A percentile compares a stretch with the other conserved stretches of the same genome.
These are phyloP conservation scores for Serendipita sp. DNA, from an alignment of 768 basidiomycete species.

Conservation along the genomic window DNA sequence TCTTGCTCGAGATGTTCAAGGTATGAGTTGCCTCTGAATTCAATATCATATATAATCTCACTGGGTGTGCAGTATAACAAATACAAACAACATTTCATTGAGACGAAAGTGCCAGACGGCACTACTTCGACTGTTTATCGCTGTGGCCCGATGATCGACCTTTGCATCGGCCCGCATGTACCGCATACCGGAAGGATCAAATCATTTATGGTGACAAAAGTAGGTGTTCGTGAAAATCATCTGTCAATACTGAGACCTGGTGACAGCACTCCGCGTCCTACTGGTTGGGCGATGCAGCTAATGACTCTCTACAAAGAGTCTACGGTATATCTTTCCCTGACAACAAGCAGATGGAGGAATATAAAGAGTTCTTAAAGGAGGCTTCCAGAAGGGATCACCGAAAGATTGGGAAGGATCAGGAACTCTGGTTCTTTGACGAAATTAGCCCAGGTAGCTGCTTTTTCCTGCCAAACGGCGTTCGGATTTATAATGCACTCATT, in stretches of 20 bases:
- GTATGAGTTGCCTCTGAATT: conserved; percentile 24
- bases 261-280: conserved; percentile 87
- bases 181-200: conserved; percentile 97
- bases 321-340: conserved; percentile 99
- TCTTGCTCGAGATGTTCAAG: conserved; percentile 89
- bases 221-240: conserved; percentile 16
- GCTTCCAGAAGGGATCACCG: conserved; percentile 97
- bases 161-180: conserved; percentile 94
- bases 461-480: conserved; percentile 92
- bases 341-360: conserved; percentile 83
- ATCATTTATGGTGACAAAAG: conserved; percentile 93
- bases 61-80: conserved; percentile 68
- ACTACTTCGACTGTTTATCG: conserved; percentile 95
- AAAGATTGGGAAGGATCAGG: conserved; percentile 95
- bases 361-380: conserved; percentile 90
- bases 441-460: conserved; percentile 88
- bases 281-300: conserved; percentile 85
- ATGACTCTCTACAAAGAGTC: conserved; percentile 88
- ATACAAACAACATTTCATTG: conserved; percentile 91
- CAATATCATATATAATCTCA: conserved; percentile 2
- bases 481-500: conserved; percentile 87
- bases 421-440: conserved; percentile 97
- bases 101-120: conserved; percentile 90
- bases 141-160: conserved; percentile 95
- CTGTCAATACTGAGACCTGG: background rate